A percentile compares a stretch with the other conserved stretches of the same genome.
phyloP scores from a whole-genome alignment of 805 yeast genomes.

The Vanderwaltozyma tropicalis region DNA sequence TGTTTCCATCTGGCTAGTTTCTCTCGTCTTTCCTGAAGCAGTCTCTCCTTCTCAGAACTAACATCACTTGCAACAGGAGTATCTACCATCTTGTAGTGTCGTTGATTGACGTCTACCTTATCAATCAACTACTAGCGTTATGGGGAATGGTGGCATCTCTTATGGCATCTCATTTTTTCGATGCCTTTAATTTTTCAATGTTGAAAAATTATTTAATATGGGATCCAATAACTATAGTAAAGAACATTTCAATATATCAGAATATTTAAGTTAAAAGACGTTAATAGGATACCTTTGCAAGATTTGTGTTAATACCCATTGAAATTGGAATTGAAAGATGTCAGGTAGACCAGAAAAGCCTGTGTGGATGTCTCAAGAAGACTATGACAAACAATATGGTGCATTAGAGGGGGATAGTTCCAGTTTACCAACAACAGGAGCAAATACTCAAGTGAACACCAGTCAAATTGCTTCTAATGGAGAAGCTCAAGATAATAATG shows the following conservation, averaged over 20 bases:
- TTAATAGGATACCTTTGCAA: neutral
- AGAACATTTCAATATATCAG: no score
- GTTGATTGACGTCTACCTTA: neutral
- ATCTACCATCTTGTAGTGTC: neutral
- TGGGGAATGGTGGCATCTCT: neutral
- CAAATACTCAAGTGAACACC: neutral
- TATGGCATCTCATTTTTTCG: neutral
- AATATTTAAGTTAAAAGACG: neutral
- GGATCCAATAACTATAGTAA: no score
- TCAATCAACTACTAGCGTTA: neutral
- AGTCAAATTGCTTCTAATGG: no score
- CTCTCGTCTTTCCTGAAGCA: constrained; percentile 36
- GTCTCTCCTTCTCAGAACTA: constrained; percentile 26
- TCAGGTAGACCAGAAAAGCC: constrained; percentile 25
- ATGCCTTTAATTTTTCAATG: no score
- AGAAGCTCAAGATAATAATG: neutral
- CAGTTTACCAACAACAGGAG: neutral
- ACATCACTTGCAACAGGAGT: neutral
- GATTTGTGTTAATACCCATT: neutral
- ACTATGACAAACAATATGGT: constrained; percentile 24
- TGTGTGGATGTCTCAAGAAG: constrained; percentile 31
- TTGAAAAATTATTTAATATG: no score
- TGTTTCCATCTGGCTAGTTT: constrained; percentile 51
- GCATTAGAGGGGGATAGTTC: neutral
- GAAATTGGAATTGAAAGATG: neutral